These are phyloP conservation scores for Anisodus acutangulus DNA, from an alignment of 257 asterid species.

Conservation along the genomic window DNA sequence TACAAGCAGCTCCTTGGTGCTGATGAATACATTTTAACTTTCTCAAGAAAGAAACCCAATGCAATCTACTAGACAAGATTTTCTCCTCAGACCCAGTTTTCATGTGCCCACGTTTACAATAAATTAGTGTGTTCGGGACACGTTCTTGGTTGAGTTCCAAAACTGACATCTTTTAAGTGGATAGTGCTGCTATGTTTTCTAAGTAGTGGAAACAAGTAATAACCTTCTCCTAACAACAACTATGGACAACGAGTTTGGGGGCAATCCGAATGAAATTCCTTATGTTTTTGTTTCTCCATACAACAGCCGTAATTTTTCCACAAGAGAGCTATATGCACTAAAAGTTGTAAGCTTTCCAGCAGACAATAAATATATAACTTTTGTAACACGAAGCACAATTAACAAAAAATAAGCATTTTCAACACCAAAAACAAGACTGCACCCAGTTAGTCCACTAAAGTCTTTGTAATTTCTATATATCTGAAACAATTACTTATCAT, in stretches of 20 bases:
- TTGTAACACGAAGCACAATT: background rate
- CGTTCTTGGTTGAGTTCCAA: background rate
- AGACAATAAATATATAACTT: background rate
- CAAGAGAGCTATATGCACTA: background rate
- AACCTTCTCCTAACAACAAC: background rate
- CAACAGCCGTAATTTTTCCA: background rate
- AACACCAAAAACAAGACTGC: background rate
- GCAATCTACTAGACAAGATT: background rate
- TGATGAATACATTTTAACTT: background rate
- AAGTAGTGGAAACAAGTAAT: background rate
- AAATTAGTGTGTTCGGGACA: background rate
- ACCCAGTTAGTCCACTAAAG: background rate
- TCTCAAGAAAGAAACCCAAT: background rate
- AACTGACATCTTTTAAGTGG: background rate
- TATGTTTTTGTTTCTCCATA: background rate
- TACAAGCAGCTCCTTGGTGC: background rate
- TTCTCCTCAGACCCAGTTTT: background rate
- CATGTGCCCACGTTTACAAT: background rate
- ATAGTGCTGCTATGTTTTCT: background rate
- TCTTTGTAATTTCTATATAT: background rate
- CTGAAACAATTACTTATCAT: background rate
- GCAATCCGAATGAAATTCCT: background rate
- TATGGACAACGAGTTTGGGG: background rate
- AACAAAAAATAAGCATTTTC: background rate
- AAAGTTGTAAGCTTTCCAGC: background rate